phyloP scores from a whole-genome alignment of 2,329 filamentous ascomycete genomes.

The Calonectria hawksworthii region DNA sequence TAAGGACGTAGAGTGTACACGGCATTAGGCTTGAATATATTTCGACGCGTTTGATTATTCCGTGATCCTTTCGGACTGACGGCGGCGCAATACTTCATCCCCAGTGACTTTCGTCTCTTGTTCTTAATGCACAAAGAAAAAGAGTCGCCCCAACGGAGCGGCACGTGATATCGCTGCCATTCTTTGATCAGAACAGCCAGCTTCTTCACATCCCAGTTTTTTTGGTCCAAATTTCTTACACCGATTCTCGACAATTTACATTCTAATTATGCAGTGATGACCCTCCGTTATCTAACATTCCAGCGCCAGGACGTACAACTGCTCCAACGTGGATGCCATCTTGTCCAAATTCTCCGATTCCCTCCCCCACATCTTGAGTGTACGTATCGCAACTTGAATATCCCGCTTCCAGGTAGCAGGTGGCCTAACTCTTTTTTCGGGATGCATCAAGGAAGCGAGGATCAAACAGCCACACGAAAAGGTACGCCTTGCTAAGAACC shows the following conservation, averaged over 20 bases:
- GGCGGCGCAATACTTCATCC: too few relatives aligned
- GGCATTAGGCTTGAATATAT: background rate
- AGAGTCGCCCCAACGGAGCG: too few relatives aligned
- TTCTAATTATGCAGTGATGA: too few relatives aligned
- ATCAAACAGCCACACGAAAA: conserved; percentile 25
- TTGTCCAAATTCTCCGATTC: background rate
- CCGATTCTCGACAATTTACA: too few relatives aligned
- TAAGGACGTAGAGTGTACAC: background rate
- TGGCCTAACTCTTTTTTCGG: background rate
- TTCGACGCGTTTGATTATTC: background rate
- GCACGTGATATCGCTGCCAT: too few relatives aligned
- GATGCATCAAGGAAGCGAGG: background rate
- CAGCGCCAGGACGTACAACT: background rate
- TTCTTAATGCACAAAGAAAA: too few relatives aligned
- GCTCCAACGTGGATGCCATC: background rate
- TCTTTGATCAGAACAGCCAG: too few relatives aligned
- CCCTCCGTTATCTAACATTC: background rate
- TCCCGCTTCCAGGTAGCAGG: conserved; percentile 12
- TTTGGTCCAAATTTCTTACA: too few relatives aligned
- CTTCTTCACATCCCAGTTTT: too few relatives aligned
- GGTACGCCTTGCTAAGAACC: conserved; percentile 25
- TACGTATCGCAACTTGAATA: background rate
- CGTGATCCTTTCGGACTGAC: background rate
- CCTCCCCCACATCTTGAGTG: background rate
- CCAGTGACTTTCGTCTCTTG: too few relatives aligned